Conservation (phyloP, 371 early-diverging fungal species). For the Haplosporangium sp. region DNA sequence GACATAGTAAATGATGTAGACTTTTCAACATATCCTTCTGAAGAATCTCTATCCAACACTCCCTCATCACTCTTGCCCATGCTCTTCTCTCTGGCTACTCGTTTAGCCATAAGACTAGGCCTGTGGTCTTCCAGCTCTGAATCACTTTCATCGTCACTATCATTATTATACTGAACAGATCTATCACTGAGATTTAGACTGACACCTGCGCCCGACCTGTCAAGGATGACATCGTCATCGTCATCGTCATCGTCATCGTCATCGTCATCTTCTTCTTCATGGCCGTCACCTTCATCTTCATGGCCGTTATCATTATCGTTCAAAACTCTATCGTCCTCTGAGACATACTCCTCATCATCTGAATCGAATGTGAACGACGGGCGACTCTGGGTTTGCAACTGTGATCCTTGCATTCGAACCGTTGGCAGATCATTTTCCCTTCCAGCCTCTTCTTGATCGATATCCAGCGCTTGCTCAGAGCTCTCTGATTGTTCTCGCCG, state of each 20-base stretch:
- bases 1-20: background rate
- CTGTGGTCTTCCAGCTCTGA: background rate
- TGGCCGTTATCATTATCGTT: background rate
- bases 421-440: background rate
- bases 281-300: background rate
- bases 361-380: constrained; percentile 14
- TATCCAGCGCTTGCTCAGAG: background rate
- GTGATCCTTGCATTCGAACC: background rate
- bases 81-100: background rate
- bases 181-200: background rate
- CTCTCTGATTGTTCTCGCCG: background rate
- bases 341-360: constrained; percentile 5
- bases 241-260: background rate
- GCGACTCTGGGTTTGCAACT: background rate
- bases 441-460: background rate
- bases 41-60: background rate
- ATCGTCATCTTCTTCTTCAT: background rate
- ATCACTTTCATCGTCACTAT: background rate
- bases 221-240: background rate
- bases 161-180: background rate
- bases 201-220: background rate
- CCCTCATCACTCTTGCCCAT: background rate
- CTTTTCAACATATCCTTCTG: background rate
- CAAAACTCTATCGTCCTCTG: background rate
- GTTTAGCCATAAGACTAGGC: background rate